Conservation (phyloP, 1,284 basidiomycete genomes). For the Rugosomyces carneus region DNA sequence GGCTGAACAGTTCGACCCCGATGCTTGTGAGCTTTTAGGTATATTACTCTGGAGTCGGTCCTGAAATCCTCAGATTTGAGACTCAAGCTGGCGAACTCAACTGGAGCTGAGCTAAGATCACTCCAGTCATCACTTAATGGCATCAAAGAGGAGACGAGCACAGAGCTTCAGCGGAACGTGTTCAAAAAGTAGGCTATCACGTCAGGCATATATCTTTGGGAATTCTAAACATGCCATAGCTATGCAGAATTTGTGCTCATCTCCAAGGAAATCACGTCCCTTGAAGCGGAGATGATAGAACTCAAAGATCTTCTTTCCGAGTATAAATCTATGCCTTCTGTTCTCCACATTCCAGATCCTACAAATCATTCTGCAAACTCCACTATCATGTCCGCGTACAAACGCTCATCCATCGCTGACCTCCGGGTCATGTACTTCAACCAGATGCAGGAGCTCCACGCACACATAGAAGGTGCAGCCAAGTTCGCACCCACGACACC, state of each 20-base stretch:
- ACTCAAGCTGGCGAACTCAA: constrained; percentile 72
- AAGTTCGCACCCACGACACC: constrained; percentile 90
- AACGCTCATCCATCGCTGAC: constrained; percentile 88
- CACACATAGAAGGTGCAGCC: constrained; percentile 92
- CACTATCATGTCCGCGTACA: constrained; percentile 44
- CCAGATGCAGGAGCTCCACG: constrained; percentile 89
- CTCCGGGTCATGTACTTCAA: constrained; percentile 90
- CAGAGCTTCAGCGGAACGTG: constrained; percentile 77
- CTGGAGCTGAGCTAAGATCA: constrained; percentile 68
- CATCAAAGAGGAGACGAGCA: constrained; percentile 59
- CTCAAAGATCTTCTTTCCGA: constrained; percentile 91
- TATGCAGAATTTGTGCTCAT: constrained; percentile 96
- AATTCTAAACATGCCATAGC: constrained; percentile 33
- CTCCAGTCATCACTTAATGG: constrained; percentile 65
- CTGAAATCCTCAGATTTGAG: constrained; percentile 50
- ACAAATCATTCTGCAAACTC: constrained; percentile 37
- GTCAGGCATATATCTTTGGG: not conserved
- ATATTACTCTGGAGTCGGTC: constrained; percentile 3
- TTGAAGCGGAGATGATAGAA: constrained; percentile 98
- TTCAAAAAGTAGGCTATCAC: constrained; percentile 75
- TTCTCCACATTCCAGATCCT: constrained; percentile 82
- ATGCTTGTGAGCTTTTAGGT: constrained; percentile 56
- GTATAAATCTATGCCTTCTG: constrained; percentile 93
- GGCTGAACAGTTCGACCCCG: constrained; percentile 74
- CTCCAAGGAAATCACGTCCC: constrained; percentile 92